Evolutionary conservation across 2,329 filamentous ascomycete species (phyloP), one percentile per base, ranked within the genome.

Genomic region (Aspergillus candidus): DNA sequence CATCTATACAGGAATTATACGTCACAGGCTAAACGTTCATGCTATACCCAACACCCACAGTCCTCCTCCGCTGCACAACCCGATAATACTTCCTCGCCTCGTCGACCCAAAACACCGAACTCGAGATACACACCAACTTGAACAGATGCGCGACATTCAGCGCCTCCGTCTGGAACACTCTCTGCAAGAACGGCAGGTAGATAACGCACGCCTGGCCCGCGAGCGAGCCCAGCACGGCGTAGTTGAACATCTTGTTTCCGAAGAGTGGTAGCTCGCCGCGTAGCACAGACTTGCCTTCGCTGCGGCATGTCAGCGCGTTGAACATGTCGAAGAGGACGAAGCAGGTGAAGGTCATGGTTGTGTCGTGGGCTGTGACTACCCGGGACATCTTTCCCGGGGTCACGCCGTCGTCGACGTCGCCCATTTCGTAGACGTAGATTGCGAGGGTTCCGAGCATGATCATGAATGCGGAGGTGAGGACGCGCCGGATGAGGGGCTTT

Each of bases 281-380:
- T 3, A 98, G 77, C 4, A 98, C 76, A 10, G 87, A 94, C 66
- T 97, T 97, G 50, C 79, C 82, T 62, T 95, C 90, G 6, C 86
- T 94, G 38, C 93, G 87, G 69, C 93, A 98, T 12, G 88, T 84
- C 15, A 98, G 75, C 2, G 93, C 93, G 67, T 98, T 97, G 75
- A 97, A 96, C 93, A 98, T 98, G 74, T 98, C 93, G 68, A 97
- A 98, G 42, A 98, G 79, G 36, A 98, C 93, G 62, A 98, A 98
- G 69, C 90, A 95, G 5, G 93, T 98, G 64, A 98, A 98, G 0
- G 93, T 97, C 86, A 98, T 96, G 52, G 93, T 98, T 2, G 93
- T 98, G 69, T 98, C 93, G 56, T 94, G 88, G 39, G 88, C 87
- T 1, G 84, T 94, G 47, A 97, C 86, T 46, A 83, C 73, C 43